A percentile compares a stretch with the other conserved stretches of the same genome.
Evolutionary conservation across 768 basidiomycete genomes (phyloP).

Genomic region (Lentinula raphanica): DNA sequence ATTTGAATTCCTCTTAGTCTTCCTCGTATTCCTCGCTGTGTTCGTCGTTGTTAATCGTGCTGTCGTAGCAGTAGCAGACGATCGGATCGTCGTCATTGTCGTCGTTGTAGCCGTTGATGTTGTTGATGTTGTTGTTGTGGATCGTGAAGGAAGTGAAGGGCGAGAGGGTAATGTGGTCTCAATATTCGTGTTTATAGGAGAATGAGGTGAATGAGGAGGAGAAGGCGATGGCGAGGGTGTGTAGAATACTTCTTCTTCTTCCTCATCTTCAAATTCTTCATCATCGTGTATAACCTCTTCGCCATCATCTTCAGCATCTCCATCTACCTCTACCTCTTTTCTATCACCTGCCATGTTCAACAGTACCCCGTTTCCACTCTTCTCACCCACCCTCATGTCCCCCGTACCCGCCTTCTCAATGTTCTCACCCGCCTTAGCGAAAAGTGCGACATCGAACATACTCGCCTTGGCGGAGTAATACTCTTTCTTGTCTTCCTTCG

Average conservation of each 20-base stretch:
- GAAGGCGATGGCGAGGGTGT: conserved; percentile 53
- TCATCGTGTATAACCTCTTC: too few species aligned
- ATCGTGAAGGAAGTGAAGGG: conserved; percentile 20
- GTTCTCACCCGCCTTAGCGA: conserved; percentile 14
- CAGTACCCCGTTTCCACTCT: too few species aligned
- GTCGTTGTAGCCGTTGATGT: too few species aligned
- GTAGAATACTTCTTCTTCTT: conserved; percentile 51
- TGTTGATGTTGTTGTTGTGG: conserved; percentile 23
- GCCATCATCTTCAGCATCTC: neutral
- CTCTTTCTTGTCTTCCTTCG: conserved; percentile 35
- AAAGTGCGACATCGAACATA: conserved; percentile 46
- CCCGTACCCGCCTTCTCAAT: neutral
- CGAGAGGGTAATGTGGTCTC: too few species aligned
- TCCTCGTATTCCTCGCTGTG: too few species aligned
- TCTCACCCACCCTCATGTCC: too few species aligned
- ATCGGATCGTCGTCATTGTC: too few species aligned
- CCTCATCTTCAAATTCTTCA: conserved; percentile 21
- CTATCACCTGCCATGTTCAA: too few species aligned
- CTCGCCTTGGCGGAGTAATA: conserved; percentile 49
- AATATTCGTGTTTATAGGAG: conserved; percentile 17
- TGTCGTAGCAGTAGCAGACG: too few species aligned
- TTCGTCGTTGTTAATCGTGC: too few species aligned
- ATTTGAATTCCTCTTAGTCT: conserved; percentile 28
- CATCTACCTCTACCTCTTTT: neutral
- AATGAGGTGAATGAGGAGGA: conserved; percentile 26